Percentiles rank a stretch among this genome's conserved stretches.
Conservation (phyloP, 345 rosid genomes). For the Camelina neglecta region DNA sequence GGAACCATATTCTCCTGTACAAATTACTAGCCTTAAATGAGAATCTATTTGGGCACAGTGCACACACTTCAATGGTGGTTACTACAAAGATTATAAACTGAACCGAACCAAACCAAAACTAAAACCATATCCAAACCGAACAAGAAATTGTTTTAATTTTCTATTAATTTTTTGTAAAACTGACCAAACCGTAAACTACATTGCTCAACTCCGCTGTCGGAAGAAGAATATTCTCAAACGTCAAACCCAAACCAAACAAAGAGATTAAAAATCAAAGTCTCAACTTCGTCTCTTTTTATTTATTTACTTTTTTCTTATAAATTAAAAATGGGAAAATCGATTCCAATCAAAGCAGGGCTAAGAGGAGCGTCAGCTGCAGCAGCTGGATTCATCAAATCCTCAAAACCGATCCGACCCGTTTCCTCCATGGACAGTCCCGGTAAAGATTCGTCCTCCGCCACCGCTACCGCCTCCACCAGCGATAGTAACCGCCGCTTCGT, state of each 20-base stretch:
- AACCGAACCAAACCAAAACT: neutral
- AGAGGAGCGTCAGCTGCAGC: slow-evolving; percentile 42
- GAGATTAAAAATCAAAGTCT: neutral
- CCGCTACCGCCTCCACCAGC: slow-evolving; percentile 30
- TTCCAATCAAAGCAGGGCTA: slow-evolving; percentile 49
- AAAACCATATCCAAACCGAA: neutral
- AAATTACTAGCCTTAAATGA: too few relatives aligned
- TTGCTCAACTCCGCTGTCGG: neutral
- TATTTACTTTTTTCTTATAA: neutral
- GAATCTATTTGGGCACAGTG: too few relatives aligned
- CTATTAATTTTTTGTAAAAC: neutral
- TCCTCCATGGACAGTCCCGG: slow-evolving; percentile 59
- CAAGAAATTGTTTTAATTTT: neutral
- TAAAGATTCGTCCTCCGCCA: slow-evolving; percentile 22
- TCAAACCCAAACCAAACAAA: neutral
- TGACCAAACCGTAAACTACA: neutral
- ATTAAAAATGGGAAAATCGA: slow-evolving; percentile 57
- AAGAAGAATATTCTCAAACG: neutral
- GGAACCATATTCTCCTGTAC: neutral
- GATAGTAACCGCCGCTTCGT: slow-evolving; percentile 40
- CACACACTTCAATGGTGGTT: too few relatives aligned
- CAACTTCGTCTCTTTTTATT: neutral
- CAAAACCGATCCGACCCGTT: slow-evolving; percentile 52
- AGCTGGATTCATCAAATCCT: slow-evolving; percentile 38
- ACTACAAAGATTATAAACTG: too few relatives aligned